Percentiles rank a stretch among this genome's conserved stretches.
Conservation (phyloP, 1,284 basidiomycete species). For the Trichosporon sp. region DNA sequence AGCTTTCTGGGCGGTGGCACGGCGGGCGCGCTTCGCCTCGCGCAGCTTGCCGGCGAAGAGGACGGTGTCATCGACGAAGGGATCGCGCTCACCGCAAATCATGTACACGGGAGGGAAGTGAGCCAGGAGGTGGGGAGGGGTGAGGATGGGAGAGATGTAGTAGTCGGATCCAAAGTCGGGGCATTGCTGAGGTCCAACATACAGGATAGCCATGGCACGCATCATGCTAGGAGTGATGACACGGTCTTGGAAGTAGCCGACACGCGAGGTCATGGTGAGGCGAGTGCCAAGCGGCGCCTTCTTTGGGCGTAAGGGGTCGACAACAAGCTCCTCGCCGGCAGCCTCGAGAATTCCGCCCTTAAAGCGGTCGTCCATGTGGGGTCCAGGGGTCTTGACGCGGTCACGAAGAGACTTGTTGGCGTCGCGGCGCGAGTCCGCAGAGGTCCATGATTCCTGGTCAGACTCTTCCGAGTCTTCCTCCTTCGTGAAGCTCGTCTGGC, state of each 20-base stretch:
- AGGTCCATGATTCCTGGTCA: conserved; percentile 36
- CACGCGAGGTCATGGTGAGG: conserved; percentile 93
- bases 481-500: conserved; percentile 22
- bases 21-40: conserved; percentile 83
- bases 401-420: conserved; percentile 58
- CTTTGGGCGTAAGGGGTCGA: conserved; percentile 41
- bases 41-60: conserved; percentile 90
- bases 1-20: conserved; percentile 61
- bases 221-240: conserved; percentile 93
- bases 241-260: conserved; percentile 90
- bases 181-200: conserved; percentile 87
- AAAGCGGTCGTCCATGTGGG: conserved; percentile 30
- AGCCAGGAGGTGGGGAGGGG: conserved; percentile 78
- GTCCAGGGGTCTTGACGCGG: conserved; percentile 55
- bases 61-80: conserved; percentile 91
- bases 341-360: conserved; percentile 29
- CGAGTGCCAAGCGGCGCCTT: conserved; percentile 71
- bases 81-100: conserved; percentile 94
- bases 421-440: conserved; percentile 40
- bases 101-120: conserved; percentile 91
- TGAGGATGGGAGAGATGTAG: conserved; percentile 88
- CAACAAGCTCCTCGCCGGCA: conserved; percentile 26
- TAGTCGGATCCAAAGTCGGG: conserved; percentile 95
- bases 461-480: conserved; percentile 31
- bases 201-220: conserved; percentile 97